Conservation (phyloP, 2,329 filamentous ascomycete genomes). For the Colletotrichum ledebouriae region DNA sequence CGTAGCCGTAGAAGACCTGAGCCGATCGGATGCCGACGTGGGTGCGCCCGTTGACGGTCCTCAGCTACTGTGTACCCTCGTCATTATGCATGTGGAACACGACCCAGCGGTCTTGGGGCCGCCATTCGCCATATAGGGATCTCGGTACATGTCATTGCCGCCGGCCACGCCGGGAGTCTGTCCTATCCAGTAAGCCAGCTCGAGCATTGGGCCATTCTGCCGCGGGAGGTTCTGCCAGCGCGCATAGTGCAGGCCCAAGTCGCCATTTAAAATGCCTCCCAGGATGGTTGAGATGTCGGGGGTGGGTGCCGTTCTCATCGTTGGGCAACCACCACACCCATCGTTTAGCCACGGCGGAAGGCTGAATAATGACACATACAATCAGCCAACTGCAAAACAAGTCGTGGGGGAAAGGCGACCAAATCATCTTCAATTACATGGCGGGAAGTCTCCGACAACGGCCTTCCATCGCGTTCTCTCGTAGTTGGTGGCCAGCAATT, state of each 20-base stretch:
- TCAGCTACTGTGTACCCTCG: background rate
- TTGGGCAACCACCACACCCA: constrained; percentile 4
- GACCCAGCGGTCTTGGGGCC: constrained; percentile 2
- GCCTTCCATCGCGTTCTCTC: background rate
- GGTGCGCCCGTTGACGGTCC: constrained; percentile 5
- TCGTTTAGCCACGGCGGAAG: constrained; percentile 11
- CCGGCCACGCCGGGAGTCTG: constrained; percentile 4
- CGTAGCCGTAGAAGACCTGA: constrained; percentile 1
- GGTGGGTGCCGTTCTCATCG: constrained; percentile 3
- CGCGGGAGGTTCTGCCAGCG: constrained; percentile 14
- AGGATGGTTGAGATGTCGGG: constrained; percentile 8
- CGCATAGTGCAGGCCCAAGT: constrained; percentile 14
- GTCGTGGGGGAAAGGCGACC: background rate
- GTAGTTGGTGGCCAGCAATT: background rate
- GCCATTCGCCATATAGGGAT: constrained; percentile 3
- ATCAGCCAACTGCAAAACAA: constrained; percentile 9
- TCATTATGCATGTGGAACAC: constrained; percentile 10
- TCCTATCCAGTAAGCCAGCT: constrained; percentile 8
- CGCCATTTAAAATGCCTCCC: background rate
- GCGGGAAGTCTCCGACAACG: background rate
- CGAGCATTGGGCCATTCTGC: constrained; percentile 12
- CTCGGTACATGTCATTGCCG: constrained; percentile 6
- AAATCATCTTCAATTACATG: constrained; percentile 1
- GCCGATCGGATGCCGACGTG: background rate
- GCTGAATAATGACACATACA: constrained; percentile 9